A percentile compares a stretch with the other conserved stretches of the same genome.
Evolutionary conservation across 768 basidiomycete genomes (phyloP).

Genomic region (Boletus pseudopeckii): DNA sequence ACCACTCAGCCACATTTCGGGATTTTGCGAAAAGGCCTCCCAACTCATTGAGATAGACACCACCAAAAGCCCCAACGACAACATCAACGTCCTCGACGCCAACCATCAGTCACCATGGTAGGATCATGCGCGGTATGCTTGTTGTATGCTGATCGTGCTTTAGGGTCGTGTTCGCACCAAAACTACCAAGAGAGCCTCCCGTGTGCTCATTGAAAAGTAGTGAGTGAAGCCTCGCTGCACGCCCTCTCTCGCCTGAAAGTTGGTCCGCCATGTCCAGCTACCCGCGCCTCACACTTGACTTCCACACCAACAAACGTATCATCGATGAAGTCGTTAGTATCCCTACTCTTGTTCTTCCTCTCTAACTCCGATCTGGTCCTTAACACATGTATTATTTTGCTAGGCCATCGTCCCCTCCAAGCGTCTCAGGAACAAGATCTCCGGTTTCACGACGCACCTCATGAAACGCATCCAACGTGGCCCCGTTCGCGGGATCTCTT

Average conservation of each 20-base stretch:
- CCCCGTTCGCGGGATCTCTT: slow-evolving; percentile 98
- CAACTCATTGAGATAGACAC: neutral
- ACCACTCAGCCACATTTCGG: slow-evolving; percentile 27
- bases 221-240: slow-evolving; percentile 38
- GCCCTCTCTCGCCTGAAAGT: neutral
- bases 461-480: slow-evolving; percentile 99
- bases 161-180: slow-evolving; percentile 99
- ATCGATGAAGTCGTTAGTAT: slow-evolving; percentile 90
- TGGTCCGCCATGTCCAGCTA: slow-evolving; percentile 54
- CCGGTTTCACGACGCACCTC: slow-evolving; percentile 98
- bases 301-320: slow-evolving; percentile 99
- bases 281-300: slow-evolving; percentile 97
- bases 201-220: slow-evolving; percentile 99
- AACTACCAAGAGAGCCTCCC: slow-evolving; percentile 99
- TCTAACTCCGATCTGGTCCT: neutral
- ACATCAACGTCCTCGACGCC: slow-evolving; percentile 24
- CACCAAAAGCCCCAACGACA: slow-evolving; percentile 11
- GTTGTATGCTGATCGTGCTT: slow-evolving; percentile 3
- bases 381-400: neutral
- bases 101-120: slow-evolving; percentile 49
- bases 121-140: slow-evolving; percentile 4
- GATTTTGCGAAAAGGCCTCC: slow-evolving; percentile 4
- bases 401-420: slow-evolving; percentile 96
- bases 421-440: slow-evolving; percentile 98
- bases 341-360: slow-evolving; percentile 3